phyloP scores from a whole-genome alignment of 805 yeast species.

The Priceomyces medius region DNA sequence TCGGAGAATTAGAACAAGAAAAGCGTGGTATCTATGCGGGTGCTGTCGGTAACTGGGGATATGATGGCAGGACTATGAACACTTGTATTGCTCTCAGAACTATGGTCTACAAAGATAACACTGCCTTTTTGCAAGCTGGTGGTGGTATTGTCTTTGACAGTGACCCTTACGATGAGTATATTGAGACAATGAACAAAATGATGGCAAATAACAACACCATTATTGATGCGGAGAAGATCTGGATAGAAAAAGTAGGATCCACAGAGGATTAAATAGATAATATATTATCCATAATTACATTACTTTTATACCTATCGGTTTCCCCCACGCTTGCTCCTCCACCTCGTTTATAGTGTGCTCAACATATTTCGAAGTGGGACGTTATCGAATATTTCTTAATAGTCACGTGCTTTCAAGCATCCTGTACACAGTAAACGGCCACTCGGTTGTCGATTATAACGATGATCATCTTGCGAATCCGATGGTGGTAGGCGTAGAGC shows the following conservation, averaged over 20 bases:
- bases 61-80: constrained; percentile 92
- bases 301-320: too few species aligned
- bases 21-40: constrained; percentile 98
- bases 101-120: constrained; percentile 89
- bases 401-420: not conserved
- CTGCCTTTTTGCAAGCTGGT: constrained; percentile 95
- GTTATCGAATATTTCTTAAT: too few species aligned
- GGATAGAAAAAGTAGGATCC: constrained; percentile 50
- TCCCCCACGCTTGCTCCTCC: too few species aligned
- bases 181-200: constrained; percentile 97
- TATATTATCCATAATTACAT: too few species aligned
- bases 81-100: constrained; percentile 97
- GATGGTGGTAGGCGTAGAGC: not conserved
- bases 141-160: constrained; percentile 97
- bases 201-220: constrained; percentile 87
- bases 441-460: constrained; percentile 3
- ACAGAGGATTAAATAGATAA: not conserved
- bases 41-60: constrained; percentile 98
- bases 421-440: not conserved
- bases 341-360: too few species aligned
- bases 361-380: too few species aligned
- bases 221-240: constrained; percentile 83
- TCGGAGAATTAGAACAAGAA: constrained; percentile 85
- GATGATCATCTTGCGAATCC: constrained; percentile 3
- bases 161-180: constrained; percentile 91